Conservation (phyloP, 441 rosid genomes). For the Mallotus japonicus region DNA sequence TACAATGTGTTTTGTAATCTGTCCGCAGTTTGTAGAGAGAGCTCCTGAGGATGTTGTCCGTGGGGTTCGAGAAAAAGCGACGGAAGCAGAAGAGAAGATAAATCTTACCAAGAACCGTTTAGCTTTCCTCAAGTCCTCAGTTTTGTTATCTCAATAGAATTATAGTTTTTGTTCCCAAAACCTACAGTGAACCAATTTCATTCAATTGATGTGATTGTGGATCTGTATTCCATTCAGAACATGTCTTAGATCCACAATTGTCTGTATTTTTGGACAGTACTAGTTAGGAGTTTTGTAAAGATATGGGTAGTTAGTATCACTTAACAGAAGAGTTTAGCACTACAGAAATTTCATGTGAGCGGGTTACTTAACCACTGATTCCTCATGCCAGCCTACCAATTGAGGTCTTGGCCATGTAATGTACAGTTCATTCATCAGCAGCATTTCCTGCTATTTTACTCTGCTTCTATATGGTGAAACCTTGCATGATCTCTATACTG, state of each 20-base stretch:
- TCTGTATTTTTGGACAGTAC: background rate
- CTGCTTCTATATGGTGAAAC: background rate
- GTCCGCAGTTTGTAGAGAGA: slow-evolving; percentile 72
- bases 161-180: slow-evolving; percentile 12
- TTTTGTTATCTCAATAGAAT: slow-evolving; percentile 48
- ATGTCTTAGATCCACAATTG: background rate
- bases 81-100: slow-evolving; percentile 84
- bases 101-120: slow-evolving; percentile 72
- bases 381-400: background rate
- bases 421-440: background rate
- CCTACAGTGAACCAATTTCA: background rate
- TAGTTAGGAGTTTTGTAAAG: background rate
- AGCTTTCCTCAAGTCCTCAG: slow-evolving; percentile 69
- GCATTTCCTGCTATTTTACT: background rate
- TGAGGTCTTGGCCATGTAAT: background rate
- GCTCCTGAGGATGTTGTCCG: slow-evolving; percentile 83
- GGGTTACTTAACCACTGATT: slow-evolving; percentile 6
- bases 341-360: background rate
- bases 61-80: slow-evolving; percentile 77
- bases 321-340: background rate
- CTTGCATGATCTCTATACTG: no score
- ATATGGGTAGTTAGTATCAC: background rate
- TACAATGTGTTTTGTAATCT: slow-evolving; percentile 1
- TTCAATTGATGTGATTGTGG: background rate
- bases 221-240: background rate